These are phyloP conservation scores for Psilocybe cubensis DNA, from an alignment of 768 basidiomycete genomes.

Conservation along the genomic window DNA sequence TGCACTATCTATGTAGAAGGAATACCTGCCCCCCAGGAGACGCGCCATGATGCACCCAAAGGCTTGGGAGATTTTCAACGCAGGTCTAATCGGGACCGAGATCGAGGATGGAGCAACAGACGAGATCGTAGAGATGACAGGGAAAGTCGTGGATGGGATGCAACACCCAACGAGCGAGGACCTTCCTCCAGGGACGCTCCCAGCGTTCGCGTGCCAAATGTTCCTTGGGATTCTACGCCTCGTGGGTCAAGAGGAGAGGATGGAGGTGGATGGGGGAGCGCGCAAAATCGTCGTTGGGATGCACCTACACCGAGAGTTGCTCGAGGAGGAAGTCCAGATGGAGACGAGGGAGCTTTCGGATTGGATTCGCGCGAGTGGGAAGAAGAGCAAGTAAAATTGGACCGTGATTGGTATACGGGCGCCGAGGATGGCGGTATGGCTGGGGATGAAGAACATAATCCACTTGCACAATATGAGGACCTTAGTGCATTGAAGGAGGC, in stretches of 20 bases:
- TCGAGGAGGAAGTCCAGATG: conserved; percentile 72
- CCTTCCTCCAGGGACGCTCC: conserved; percentile 59
- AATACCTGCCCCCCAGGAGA: conserved; percentile 63
- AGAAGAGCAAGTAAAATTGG: conserved; percentile 90
- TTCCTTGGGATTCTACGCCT: conserved; percentile 95
- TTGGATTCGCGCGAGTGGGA: conserved; percentile 93
- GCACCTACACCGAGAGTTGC: conserved; percentile 78
- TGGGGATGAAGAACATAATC: conserved; percentile 92
- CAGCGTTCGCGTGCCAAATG: conserved; percentile 88
- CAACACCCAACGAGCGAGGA: conserved; percentile 62
- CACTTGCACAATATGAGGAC: conserved; percentile 92
- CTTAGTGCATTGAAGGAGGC: conserved; percentile 67
- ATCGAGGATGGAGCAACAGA: conserved; percentile 51
- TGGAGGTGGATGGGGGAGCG: conserved; percentile 61
- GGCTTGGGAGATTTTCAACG: conserved; percentile 94
- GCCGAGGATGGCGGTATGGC: conserved; percentile 87
- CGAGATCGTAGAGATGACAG: conserved; percentile 38
- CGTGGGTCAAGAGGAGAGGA: conserved; percentile 57
- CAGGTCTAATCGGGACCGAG: conserved; percentile 80
- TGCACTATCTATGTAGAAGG: conserved; percentile 63
- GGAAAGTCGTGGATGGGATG: conserved; percentile 49
- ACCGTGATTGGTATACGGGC: conserved; percentile 96
- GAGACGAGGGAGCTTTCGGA: conserved; percentile 61
- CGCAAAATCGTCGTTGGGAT: conserved; percentile 70
- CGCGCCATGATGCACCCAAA: conserved; percentile 58